These are phyloP conservation scores for Leishmania aethiopica DNA, from an alignment of 208 protist genomes.

Conservation along the genomic window DNA sequence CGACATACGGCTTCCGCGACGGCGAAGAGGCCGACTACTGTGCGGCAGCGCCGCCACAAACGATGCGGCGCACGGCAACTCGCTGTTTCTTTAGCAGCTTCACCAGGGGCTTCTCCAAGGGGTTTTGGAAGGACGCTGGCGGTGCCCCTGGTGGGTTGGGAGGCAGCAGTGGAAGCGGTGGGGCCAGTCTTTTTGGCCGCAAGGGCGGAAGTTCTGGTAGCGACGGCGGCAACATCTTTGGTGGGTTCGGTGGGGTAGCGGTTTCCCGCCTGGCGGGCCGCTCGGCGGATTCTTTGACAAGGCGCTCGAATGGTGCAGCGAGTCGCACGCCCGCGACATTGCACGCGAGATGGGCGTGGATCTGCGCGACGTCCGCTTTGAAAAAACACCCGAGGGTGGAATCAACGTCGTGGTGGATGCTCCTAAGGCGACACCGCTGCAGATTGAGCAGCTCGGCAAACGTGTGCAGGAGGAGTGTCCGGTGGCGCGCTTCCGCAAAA, in stretches of 20 bases:
- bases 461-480: slow-evolving; percentile 89
- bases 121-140: slow-evolving; percentile 33
- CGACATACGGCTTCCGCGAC: neutral
- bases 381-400: slow-evolving; percentile 70
- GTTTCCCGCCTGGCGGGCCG: slow-evolving; percentile 39
- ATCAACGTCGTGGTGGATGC: slow-evolving; percentile 86
- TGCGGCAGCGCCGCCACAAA: neutral
- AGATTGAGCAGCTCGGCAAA: slow-evolving; percentile 87
- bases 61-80: slow-evolving; percentile 40
- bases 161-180: slow-evolving; percentile 10
- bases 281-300: slow-evolving; percentile 79
- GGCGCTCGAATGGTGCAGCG: slow-evolving; percentile 88
- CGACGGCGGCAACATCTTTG: slow-evolving; percentile 1
- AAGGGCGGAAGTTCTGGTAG: slow-evolving; percentile 13
- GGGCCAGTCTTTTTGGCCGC: slow-evolving; percentile 24
- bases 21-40: neutral
- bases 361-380: slow-evolving; percentile 77
- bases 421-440: slow-evolving; percentile 74
- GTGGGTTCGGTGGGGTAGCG: slow-evolving; percentile 20
- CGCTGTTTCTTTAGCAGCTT: slow-evolving; percentile 47
- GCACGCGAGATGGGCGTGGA: slow-evolving; percentile 74
- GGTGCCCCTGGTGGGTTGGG: slow-evolving; percentile 9
- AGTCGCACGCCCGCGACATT: slow-evolving; percentile 79
- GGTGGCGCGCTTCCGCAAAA: slow-evolving; percentile 85
- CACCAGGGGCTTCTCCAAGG: slow-evolving; percentile 50